phyloP scores from a whole-genome alignment of 2,329 filamentous ascomycete species.

The Oidium heveae region DNA sequence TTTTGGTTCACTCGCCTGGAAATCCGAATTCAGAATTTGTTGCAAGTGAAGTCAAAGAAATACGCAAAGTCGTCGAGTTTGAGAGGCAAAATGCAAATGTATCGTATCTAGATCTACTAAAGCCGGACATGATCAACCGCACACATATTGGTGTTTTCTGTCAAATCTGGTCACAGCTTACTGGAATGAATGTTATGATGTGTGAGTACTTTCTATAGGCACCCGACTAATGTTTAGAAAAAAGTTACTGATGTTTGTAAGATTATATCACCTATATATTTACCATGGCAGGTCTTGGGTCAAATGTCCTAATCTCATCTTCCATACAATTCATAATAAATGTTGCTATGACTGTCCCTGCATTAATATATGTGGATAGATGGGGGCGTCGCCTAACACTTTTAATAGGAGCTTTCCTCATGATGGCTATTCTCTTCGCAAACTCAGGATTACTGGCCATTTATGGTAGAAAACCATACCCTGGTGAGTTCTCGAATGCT shows the following conservation, averaged over 20 bases:
- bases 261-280: constrained; percentile 30
- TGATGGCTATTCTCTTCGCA: constrained; percentile 18
- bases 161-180: constrained; percentile 54
- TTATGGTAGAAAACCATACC: constrained; percentile 16
- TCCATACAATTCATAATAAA: constrained; percentile 60
- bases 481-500: constrained; percentile 15
- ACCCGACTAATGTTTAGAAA: not conserved
- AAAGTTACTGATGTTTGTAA: constrained; percentile 32
- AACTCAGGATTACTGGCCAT: constrained; percentile 22
- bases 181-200: constrained; percentile 55
- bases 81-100: constrained; percentile 45
- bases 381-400: constrained; percentile 50
- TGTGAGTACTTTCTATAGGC: constrained; percentile 27
- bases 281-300: constrained; percentile 40
- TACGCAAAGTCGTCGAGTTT: constrained; percentile 52
- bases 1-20: constrained; percentile 35
- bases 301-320: constrained; percentile 35
- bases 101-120: constrained; percentile 46
- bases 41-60: constrained; percentile 40
- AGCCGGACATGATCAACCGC: constrained; percentile 48
- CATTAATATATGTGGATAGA: constrained; percentile 47
- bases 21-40: constrained; percentile 41
- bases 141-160: constrained; percentile 46
- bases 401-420: constrained; percentile 24
- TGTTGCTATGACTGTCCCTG: constrained; percentile 52